Base-by-base conservation (phyloP, 169 alveolate species). In the Cryptosporidium felis region DNA sequence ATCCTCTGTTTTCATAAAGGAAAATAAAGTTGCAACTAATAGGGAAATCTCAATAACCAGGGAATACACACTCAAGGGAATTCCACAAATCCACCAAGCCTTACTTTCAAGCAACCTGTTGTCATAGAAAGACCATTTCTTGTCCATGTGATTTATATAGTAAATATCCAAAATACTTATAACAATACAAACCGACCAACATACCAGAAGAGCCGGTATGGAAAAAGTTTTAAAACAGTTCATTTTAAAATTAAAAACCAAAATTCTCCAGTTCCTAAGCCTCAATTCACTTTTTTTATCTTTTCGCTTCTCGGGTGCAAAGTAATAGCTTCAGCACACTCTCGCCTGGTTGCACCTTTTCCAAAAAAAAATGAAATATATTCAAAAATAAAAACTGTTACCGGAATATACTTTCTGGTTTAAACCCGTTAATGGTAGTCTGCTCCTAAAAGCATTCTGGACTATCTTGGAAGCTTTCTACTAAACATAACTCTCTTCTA, bases 281-380 rank as follows among this genome's bases (percentile, higher is more conserved):
- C n/a, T n/a, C n/a, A n/a, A n/a, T n/a, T n/a, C n/a, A n/a, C n/a
- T n/a, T n/a, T n/a, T n/a, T n/a, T n/a, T n/a, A n/a, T n/a, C n/a
- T n/a, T n/a, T n/a, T n/a, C n/a, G n/a, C n/a, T 21, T 74, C 26
- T 21, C 56, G 85, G 85, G 85, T 74, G 85, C 66, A 74, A 14
- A 45, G 49, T 45, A n/a, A n/a, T n/a, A n/a, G n/a, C n/a, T n/a
- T n/a, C n/a, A n/a, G n/a, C n/a, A n/a, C n/a, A n/a, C n/a, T n/a
- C n/a, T n/a, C n/a, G n/a, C n/a, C n/a, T n/a, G n/a, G n/a, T n/a
- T n/a, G n/a, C n/a, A n/a, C n/a, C n/a, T n/a, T n/a, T n/a, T n/a
- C n/a, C n/a, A n/a, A n/a, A n/a, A n/a, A n/a, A n/a, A n/a, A n/a
- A n/a, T n/a, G n/a, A n/a, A n/a, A n/a, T n/a, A n/a, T n/a, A n/a